Evolutionary conservation across 164 flowering plant species (phyloP).

Genomic region (Houttuynia cordata): DNA sequence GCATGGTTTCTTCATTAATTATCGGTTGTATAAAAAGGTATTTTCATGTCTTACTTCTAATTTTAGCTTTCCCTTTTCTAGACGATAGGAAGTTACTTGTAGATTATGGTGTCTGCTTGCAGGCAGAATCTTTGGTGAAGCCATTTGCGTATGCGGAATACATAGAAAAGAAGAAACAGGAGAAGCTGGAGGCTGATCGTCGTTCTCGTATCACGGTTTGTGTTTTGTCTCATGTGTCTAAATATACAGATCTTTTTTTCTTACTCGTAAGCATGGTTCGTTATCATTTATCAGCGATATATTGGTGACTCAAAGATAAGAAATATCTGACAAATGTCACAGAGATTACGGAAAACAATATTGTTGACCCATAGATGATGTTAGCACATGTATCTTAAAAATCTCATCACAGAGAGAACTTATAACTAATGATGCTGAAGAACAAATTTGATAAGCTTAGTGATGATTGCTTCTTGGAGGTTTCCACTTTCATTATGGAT

Average conservation of each 20-base stretch:
- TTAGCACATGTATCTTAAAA: too few relatives aligned
- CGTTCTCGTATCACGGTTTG: conserved; percentile 69
- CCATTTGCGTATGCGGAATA: conserved; percentile 67
- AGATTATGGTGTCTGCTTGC: conserved; percentile 10
- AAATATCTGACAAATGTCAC: too few relatives aligned
- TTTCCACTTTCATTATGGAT: too few relatives aligned
- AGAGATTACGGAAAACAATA: too few relatives aligned
- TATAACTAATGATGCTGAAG: too few relatives aligned
- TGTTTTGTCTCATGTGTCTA: background rate
- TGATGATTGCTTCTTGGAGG: too few relatives aligned
- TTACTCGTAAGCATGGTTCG: background rate
- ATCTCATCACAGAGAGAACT: too few relatives aligned
- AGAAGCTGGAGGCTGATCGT: conserved; percentile 61
- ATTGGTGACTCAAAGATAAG: too few relatives aligned
- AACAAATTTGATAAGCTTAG: too few relatives aligned
- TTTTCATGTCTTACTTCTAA: background rate
- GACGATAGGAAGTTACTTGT: background rate
- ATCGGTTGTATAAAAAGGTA: conserved; percentile 32
- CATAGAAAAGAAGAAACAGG: conserved; percentile 50
- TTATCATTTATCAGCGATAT: too few relatives aligned
- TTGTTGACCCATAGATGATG: too few relatives aligned
- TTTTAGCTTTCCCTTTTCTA: background rate
- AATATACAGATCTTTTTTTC: background rate
- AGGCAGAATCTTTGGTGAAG: conserved; percentile 57
- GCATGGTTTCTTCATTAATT: conserved; percentile 87